These are phyloP conservation scores for Passalora sequoiae DNA, from an alignment of 2,329 filamentous ascomycete species.

Conservation along the genomic window DNA sequence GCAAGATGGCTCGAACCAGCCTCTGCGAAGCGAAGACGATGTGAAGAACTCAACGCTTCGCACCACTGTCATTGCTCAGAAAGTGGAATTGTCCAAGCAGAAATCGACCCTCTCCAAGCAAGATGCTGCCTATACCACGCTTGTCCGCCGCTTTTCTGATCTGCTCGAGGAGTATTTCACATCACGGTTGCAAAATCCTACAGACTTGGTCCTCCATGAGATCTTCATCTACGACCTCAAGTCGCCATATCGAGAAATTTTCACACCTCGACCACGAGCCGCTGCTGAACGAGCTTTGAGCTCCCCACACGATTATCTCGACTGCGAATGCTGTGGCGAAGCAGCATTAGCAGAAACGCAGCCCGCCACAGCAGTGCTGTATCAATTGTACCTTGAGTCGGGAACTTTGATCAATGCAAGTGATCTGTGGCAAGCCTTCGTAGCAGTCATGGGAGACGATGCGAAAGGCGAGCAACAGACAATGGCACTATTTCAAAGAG, in stretches of 20 bases:
- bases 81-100: conserved; percentile 73
- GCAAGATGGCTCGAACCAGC: conserved; percentile 16
- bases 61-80: conserved; percentile 74
- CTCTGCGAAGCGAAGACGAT: conserved; percentile 69
- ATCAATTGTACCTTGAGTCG: conserved; percentile 73
- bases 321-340: conserved; percentile 62
- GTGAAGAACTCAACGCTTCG: conserved; percentile 64
- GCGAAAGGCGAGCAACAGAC: conserved; percentile 33
- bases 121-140: conserved; percentile 63
- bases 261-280: conserved; percentile 66
- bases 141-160: conserved; percentile 56
- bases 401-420: conserved; percentile 71
- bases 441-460: conserved; percentile 53
- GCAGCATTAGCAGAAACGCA: conserved; percentile 54
- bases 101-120: conserved; percentile 64
- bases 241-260: conserved; percentile 65
- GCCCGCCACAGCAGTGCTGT: conserved; percentile 67
- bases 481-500: conserved; percentile 74
- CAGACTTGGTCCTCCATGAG: conserved; percentile 60
- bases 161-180: conserved; percentile 47
- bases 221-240: conserved; percentile 70
- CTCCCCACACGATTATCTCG: conserved; percentile 70
- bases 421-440: conserved; percentile 75
- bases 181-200: conserved; percentile 45
- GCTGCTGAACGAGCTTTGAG: conserved; percentile 67